phyloP scores from a whole-genome alignment of 2,329 filamentous ascomycete genomes.

The Botrytis porri region DNA sequence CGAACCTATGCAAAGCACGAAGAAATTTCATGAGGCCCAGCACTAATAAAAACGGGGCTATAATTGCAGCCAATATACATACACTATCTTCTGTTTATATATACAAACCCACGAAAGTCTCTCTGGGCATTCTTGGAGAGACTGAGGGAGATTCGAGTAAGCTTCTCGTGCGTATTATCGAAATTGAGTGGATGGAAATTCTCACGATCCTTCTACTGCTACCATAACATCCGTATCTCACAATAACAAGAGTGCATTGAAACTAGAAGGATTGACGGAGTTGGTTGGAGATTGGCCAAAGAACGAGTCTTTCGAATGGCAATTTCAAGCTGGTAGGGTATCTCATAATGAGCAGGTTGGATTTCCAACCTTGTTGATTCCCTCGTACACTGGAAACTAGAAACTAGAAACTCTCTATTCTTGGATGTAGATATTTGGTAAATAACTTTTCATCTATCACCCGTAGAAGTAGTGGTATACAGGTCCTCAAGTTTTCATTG shows the following conservation, averaged over 20 bases:
- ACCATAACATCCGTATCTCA: not conserved
- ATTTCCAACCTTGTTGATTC: not conserved
- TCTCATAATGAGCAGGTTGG: not conserved
- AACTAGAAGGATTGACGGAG: not conserved
- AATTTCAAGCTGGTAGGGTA: not conserved
- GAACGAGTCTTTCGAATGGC: not conserved
- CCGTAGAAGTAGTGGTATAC: not conserved
- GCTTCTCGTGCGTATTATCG: not conserved
- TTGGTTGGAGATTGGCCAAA: not conserved
- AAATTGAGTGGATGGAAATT: not conserved
- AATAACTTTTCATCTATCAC: not conserved
- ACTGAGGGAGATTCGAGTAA: not conserved
- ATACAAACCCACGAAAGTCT: not conserved
- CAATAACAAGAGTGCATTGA: not conserved
- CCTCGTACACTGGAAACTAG: not conserved
- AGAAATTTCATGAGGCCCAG: not conserved
- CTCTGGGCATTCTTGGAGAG: not conserved
- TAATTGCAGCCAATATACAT: not conserved
- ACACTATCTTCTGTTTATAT: not conserved
- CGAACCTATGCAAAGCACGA: not conserved
- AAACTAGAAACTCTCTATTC: not conserved
- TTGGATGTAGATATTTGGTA: not conserved
- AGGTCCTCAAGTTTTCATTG: not conserved
- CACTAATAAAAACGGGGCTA: not conserved
- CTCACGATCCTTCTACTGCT: not conserved